Percentiles rank a stretch among this genome's conserved stretches.
phyloP scores from a whole-genome alignment of 75 land plant species.

The Gnetum montanum region DNA sequence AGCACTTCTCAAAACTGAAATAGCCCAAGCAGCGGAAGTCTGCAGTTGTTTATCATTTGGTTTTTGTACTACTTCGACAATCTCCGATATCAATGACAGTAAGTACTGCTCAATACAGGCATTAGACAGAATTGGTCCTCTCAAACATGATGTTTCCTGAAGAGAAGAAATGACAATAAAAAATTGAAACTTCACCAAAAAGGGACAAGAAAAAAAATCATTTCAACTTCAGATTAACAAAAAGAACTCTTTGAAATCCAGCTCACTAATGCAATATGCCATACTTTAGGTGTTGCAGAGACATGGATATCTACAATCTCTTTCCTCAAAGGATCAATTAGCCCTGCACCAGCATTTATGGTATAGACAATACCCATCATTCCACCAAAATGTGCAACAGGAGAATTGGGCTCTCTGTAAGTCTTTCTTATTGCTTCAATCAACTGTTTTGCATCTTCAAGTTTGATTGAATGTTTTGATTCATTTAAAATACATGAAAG shows the following conservation, averaged over 20 bases:
- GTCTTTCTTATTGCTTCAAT: slow-evolving; percentile 32
- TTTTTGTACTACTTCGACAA: slow-evolving; percentile 50
- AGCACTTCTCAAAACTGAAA: slow-evolving; percentile 47
- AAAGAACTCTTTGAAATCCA: not conserved
- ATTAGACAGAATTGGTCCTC: slow-evolving; percentile 40
- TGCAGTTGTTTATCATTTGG: slow-evolving; percentile 31
- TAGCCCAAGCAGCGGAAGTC: slow-evolving; percentile 61
- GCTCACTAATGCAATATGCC: not conserved
- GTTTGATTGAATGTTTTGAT: slow-evolving; percentile 29
- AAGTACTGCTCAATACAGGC: slow-evolving; percentile 23
- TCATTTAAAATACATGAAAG: slow-evolving; percentile 42
- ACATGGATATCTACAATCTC: slow-evolving; percentile 5
- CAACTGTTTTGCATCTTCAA: slow-evolving; percentile 27
- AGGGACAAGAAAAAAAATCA: too few species aligned
- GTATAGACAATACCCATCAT: slow-evolving; percentile 72
- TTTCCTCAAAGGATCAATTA: slow-evolving; percentile 4
- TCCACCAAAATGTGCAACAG: slow-evolving; percentile 44
- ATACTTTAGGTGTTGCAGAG: slow-evolving; percentile 23
- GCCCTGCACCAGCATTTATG: slow-evolving; percentile 55
- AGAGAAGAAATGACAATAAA: not conserved
- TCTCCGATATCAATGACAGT: slow-evolving; percentile 56
- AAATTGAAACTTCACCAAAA: not conserved
- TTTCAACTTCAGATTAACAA: not conserved
- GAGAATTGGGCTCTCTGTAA: slow-evolving; percentile 28
- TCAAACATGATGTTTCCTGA: slow-evolving; percentile 37